Evolutionary conservation across 768 basidiomycete genomes (phyloP), one percentile per base, ranked within the genome.

Genomic region (Leccinum arenicola): DNA sequence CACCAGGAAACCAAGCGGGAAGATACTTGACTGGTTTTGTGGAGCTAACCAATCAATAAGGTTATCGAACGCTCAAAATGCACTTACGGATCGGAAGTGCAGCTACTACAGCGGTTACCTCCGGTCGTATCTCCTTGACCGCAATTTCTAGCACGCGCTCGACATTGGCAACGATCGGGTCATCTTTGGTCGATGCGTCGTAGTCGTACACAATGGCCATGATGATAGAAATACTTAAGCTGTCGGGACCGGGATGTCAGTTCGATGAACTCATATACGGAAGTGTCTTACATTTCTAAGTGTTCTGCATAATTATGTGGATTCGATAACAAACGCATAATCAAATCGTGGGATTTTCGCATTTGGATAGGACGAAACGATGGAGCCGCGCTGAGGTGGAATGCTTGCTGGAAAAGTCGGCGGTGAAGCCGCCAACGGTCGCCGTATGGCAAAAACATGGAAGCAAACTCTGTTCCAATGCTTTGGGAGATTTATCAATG

Each of bases 331-430:
- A 79, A 50, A 19, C 63, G 61, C 19, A 55, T 59, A 8, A 78
- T 63, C 27, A 78, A 55, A 6, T 69, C 66, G 50, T 70, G 69
- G 2, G 70, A 62, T 56, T 74, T 77, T 40, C 67, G 64, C 29
- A 67, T 58, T 52, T 79, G 78, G 17, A 71, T 61, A 4, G 75
- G 73, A 47, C 62, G 66, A 57, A 72, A 78, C 21, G 65, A 61
- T 4, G 59, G 29, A 3, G 65, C 63, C 1, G 71, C 50, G 6
- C 29, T 33, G 19, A n/a, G 8, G 5, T 50, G 50, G 27, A 50
- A 50, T 6, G 50, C 50, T 19, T 29, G 50, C 2, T 50, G 50
- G 17, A 50, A 50, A 50, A 50, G 14, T 50, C 27, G 23, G 17
- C 50, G 50, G n/a, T 50, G 50, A n/a, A 50, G 50, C 5, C 50